Percentiles rank a stretch among this genome's conserved stretches.
Conservation (phyloP, 176 grass and related monocot species). For the Cenchrus fungigraminus region DNA sequence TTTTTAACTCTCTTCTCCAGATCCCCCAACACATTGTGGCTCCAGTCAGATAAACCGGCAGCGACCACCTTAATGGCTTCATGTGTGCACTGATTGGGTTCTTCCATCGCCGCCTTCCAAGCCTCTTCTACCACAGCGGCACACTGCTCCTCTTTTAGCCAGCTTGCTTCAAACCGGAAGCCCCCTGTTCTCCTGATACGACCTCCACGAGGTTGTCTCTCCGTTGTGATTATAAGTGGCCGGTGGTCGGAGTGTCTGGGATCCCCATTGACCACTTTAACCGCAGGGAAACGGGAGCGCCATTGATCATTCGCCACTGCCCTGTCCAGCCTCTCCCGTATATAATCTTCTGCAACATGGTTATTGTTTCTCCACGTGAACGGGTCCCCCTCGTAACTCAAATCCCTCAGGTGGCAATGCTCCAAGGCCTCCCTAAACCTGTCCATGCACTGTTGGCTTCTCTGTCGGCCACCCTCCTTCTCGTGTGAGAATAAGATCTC, state of each 20-base stretch:
- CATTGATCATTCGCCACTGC: neutral
- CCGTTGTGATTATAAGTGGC: neutral
- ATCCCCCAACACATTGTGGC: neutral
- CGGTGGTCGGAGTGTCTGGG: neutral
- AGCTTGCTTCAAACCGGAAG: neutral
- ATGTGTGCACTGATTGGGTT: rapidly evolving
- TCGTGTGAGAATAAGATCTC: too few species aligned
- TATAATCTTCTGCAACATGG: too few species aligned
- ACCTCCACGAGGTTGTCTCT: too few species aligned
- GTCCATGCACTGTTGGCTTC: too few species aligned
- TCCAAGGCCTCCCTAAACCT: too few species aligned
- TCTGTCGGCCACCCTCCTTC: too few species aligned
- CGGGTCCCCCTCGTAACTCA: neutral
- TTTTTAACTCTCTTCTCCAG: neutral
- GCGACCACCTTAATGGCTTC: neutral
- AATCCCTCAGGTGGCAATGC: neutral
- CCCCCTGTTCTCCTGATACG: rapidly evolving
- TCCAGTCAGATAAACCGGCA: rapidly evolving
- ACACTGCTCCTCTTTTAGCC: neutral
- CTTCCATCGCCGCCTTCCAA: neutral
- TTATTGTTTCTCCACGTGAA: neutral
- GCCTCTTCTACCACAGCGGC: neutral
- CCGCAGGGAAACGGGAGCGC: rapidly evolving
- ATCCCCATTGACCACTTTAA: neutral
- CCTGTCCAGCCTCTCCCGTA: neutral